Evolutionary conservation across 163 green algal genomes (phyloP), one percentile per base, ranked within the genome.

Genomic region (Prototheca cutis): DNA sequence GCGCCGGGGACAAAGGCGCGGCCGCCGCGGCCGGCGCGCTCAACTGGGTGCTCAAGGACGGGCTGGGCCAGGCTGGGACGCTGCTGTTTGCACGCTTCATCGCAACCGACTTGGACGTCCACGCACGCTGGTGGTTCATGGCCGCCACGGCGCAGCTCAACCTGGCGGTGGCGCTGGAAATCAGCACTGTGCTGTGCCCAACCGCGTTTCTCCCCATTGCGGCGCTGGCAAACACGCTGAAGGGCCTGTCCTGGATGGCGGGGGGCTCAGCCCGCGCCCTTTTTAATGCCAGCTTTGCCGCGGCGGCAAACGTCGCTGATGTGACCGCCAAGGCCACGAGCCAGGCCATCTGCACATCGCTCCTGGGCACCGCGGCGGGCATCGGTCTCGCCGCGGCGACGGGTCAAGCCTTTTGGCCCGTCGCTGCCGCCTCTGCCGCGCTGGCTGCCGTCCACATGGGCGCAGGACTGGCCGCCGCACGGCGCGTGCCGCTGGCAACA

Each of bases 21-120:
- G 83, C 91, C 18, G 76, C 84, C 28, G 82, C 76, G 24, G 85
- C 85, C 3, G 85, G 85, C 1, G 85, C 85, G 0, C 55, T 93
- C 10, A 90, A 87, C 67, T 93, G 85, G 83, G 78, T 93, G 59
- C 68, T 93, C 10, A 93, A 93, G 67, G 85, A 91, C 42, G 83
- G 83, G 4, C 53, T 91, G 30, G 83, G 84, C 30, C 83, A 86
- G 62, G 48, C 85, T 49, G 84, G 79, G 30, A 89, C 81, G n/a
- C 60, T 90, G 39, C 36, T 89, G 52, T 85, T 90, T 66, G 77
- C 70, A 33, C 84, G 60, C 47, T 58, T 74, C 45, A 80, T 88
- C 29, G 85, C 83, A 3, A 77, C 87, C 70, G 75, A 83, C 61
- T 93, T 93, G 62, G 85, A 93, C 59, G 74, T 87, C 32, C 72